Evolutionary conservation across 139 green algal species (phyloP).

Genomic region (Picochlorum sp.): DNA sequence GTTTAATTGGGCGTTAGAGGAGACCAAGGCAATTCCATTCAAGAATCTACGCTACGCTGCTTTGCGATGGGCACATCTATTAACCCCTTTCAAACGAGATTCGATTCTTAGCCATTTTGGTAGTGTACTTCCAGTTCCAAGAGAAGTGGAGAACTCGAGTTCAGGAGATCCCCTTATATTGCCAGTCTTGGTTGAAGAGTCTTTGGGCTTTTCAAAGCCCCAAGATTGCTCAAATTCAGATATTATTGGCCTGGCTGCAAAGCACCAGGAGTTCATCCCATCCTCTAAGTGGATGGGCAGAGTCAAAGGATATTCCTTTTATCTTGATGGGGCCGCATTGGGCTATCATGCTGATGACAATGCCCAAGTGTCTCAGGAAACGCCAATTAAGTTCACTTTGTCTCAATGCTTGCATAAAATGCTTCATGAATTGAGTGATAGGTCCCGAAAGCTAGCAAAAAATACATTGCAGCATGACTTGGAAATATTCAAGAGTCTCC

Average conservation of each 20-base stretch:
- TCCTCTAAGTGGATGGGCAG: background rate
- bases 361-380: background rate
- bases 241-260: background rate
- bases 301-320: slow-evolving; percentile 3
- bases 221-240: background rate
- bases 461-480: background rate
- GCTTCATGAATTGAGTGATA: background rate
- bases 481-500: slow-evolving; percentile 2
- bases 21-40: background rate
- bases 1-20: background rate
- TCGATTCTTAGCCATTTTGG: background rate
- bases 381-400: background rate
- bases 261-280: background rate
- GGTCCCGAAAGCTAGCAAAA: background rate
- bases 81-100: background rate
- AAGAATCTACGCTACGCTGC: background rate
- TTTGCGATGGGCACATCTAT: background rate
- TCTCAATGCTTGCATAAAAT: background rate
- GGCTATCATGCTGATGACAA: background rate
- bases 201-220: background rate
- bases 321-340: background rate
- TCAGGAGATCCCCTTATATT: too few species aligned
- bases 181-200: background rate
- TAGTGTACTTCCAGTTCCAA: background rate
- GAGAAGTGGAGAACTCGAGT: too few species aligned